Base-by-base conservation (phyloP, 768 basidiomycete species). In the Psilocybe azurescens region DNA sequence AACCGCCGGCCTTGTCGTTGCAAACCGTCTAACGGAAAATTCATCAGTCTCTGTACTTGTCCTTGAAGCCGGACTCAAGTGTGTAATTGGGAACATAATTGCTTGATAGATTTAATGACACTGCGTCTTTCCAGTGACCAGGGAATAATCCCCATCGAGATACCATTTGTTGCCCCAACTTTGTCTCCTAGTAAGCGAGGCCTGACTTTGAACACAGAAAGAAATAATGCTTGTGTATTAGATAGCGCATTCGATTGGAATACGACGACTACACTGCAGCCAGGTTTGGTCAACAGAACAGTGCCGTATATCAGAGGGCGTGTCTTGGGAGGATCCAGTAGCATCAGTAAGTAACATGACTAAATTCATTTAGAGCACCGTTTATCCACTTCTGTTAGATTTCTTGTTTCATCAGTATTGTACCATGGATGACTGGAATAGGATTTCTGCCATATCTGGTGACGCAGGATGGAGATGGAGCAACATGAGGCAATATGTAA, bases 21-120 rank as follows among this genome's bases (percentile, higher is more conserved):
- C 63, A 3, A 64, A 30, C 28, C 49, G 63, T 24, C 70, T 87
- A 9, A 81, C 79, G 9, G 86, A 87, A 67, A 73, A 86, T 59
- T 79, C 81, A 0, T 67, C 66, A 2, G 70, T 83, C 5, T 74
- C 75, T 0, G 85, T 87, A 0, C 73, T 86, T 13, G 67, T 88
- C 5, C 69, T 87, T 5, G 86, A 88, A 67, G 81, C 84, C 1
- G 86, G 86, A 4, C 66, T 73, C 61, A 89, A 86, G 88, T 86
- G 36, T 49, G 50, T 39, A 13, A 10, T 9, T 41, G 16, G 16
- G 11, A 10, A 46, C 14, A 48, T 28, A 38, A 1, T 18, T 14
- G 3, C 20, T 58, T 11, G 20, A 39, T 16, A 32, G 28, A 8
- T 28, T 36, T 10, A 46, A 46, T 38, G 38, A 32, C 13, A 44